Evolutionary conservation across 169 alveolate genomes (phyloP).

Genomic region (Plasmodium blacklocki): DNA sequence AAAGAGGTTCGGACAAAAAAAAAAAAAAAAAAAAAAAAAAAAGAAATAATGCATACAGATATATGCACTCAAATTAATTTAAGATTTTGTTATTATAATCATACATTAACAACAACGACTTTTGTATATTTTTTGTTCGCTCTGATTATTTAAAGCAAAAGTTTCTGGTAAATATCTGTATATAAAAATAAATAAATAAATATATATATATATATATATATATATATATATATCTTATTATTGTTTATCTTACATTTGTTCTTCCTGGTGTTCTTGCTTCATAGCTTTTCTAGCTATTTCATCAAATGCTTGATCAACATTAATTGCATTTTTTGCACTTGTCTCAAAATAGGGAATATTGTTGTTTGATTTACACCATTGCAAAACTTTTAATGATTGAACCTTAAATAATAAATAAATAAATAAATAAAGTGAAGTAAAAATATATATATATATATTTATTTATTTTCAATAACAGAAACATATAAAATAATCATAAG

Average conservation of each 20-base stretch:
- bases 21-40: slow-evolving; percentile 6
- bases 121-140: slow-evolving; percentile 49
- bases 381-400: slow-evolving; percentile 91
- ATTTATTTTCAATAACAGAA: neutral
- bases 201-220: neutral
- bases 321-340: slow-evolving; percentile 96
- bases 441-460: slow-evolving; percentile 1
- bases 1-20: slow-evolving; percentile 19
- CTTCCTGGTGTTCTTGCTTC: slow-evolving; percentile 89
- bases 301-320: slow-evolving; percentile 96
- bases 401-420: slow-evolving; percentile 78
- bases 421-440: slow-evolving; percentile 5
- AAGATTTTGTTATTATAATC: slow-evolving; percentile 9
- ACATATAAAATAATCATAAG: no score
- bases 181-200: slow-evolving; percentile 5
- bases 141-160: slow-evolving; percentile 59
- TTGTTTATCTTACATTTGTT: slow-evolving; percentile 82
- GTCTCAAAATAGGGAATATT: slow-evolving; percentile 96
- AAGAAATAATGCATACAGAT: neutral
- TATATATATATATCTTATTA: neutral
- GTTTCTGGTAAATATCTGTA: slow-evolving; percentile 76
- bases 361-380: slow-evolving; percentile 94
- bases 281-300: slow-evolving; percentile 92
- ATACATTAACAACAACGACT: slow-evolving; percentile 48
- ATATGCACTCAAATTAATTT: slow-evolving; percentile 11